Base-by-base conservation (phyloP, 371 early-diverging fungal species). In the Apophysomyces variabilis region DNA sequence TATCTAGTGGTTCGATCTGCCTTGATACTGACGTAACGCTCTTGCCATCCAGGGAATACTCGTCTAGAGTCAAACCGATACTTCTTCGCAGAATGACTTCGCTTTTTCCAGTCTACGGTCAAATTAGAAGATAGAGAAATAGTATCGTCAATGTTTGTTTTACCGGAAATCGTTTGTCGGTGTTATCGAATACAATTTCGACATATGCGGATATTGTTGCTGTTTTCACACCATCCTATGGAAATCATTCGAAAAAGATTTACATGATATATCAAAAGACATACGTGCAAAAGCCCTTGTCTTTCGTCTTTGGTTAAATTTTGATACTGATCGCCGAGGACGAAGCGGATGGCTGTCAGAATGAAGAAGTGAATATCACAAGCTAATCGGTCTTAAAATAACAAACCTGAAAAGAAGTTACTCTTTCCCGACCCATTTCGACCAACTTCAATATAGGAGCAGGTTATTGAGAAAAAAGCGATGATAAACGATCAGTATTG, bases 351-450 rank as follows among this genome's bases (percentile, higher is more conserved):
- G 5, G 99, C 99, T 90, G 66, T n/a, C n/a, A 41, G 32, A 7
- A 21, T 35, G 12, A 1, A 14, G 47, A 21, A 14, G 43, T 36
- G 14, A 57, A 43, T 0, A 35, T 16, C 45, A 12, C 3, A 58
- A 58, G 11, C 21, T 14, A 37, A 21, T 26, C 12, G 32, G 9
- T 14, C 47, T n/a, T 13, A n/a, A 5, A 56, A 14, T 18, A 79
- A 45, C 46, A 16, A 45, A 88, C 90, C 90, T 74, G 96, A 90
- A 74, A 99, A 97, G 77, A 99, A 98, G 80, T 99, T 99, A 78
- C 96, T 95, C 82, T 99, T 99, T 32, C 99, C 99, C 7, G 98
- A 93, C 44, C 99, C 99, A 79, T 99, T 99, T 68, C 97, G 87
- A 41, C 99, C 99, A n/a, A 98, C 97, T 26, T 26, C 3, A 26